Evolutionary conservation across 768 basidiomycete species (phyloP).

Genomic region (Mycena olivaceomarginata): DNA sequence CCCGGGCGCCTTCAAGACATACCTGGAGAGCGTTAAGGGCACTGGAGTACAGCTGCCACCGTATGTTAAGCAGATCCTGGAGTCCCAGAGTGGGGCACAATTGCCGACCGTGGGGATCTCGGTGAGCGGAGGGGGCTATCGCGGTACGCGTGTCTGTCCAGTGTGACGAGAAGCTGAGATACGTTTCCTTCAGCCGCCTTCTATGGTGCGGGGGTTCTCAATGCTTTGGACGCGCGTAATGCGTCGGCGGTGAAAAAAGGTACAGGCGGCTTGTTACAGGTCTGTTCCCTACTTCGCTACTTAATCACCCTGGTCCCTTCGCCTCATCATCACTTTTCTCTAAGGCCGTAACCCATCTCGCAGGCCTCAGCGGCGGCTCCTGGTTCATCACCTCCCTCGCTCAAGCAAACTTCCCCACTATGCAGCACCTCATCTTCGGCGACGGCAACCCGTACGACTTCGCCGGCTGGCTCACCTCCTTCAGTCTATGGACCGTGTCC

Average conservation of each 20-base stretch:
- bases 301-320: no score
- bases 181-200: slow-evolving; percentile 58
- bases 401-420: slow-evolving; percentile 62
- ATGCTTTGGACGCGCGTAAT: slow-evolving; percentile 69
- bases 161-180: background rate
- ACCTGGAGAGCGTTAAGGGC: slow-evolving; percentile 60
- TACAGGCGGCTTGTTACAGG: slow-evolving; percentile 70
- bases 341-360: slow-evolving; percentile 64
- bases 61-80: slow-evolving; percentile 58
- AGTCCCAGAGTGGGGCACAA: slow-evolving; percentile 20
- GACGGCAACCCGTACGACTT: slow-evolving; percentile 47
- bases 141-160: slow-evolving; percentile 54
- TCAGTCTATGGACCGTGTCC: slow-evolving; percentile 32
- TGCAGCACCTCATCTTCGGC: slow-evolving; percentile 61
- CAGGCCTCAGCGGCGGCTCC: slow-evolving; percentile 69
- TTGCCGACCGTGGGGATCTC: slow-evolving; percentile 68
- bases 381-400: slow-evolving; percentile 63
- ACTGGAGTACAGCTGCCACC: slow-evolving; percentile 53
- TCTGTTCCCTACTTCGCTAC: background rate
- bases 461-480: slow-evolving; percentile 57
- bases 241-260: slow-evolving; percentile 59
- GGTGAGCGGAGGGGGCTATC: slow-evolving; percentile 72
- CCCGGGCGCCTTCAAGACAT: slow-evolving; percentile 61
- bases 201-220: slow-evolving; percentile 70
- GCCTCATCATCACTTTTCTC: background rate